phyloP scores from a whole-genome alignment of 2,329 filamentous ascomycete species.

The Cladophialophora bantiana region DNA sequence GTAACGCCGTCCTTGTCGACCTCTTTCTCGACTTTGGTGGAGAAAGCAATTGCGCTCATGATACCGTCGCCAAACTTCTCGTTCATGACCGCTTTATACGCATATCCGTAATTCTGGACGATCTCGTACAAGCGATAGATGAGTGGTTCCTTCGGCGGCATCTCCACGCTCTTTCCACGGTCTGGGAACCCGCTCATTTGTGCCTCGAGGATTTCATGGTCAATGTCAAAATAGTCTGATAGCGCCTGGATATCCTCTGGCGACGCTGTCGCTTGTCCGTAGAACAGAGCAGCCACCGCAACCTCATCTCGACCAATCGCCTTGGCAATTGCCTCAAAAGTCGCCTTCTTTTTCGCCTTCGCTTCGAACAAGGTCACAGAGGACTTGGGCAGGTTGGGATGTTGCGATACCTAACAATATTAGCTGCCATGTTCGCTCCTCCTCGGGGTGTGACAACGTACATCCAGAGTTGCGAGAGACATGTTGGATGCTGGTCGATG shows the following conservation, averaged over 20 bases:
- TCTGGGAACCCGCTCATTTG: constrained; percentile 79
- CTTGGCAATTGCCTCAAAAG: constrained; percentile 78
- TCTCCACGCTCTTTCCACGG: constrained; percentile 77
- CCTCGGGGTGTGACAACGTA: constrained; percentile 32
- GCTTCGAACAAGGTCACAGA: constrained; percentile 78
- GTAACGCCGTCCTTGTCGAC: constrained; percentile 78
- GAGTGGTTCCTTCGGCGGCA: constrained; percentile 83
- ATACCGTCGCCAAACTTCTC: constrained; percentile 96
- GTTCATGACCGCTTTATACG: constrained; percentile 93
- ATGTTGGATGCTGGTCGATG: constrained; percentile 42
- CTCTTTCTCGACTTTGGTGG: constrained; percentile 92
- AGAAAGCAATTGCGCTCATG: constrained; percentile 94
- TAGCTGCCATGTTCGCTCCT: constrained; percentile 22
- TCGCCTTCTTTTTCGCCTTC: constrained; percentile 77
- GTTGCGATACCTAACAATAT: constrained; percentile 65
- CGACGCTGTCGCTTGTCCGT: constrained; percentile 80
- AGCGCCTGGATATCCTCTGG: constrained; percentile 73
- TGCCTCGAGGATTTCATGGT: constrained; percentile 62
- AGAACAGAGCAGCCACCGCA: constrained; percentile 86
- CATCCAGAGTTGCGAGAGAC: constrained; percentile 55
- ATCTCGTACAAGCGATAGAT: constrained; percentile 94
- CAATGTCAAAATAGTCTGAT: constrained; percentile 68
- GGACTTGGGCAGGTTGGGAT: constrained; percentile 72
- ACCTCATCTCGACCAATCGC: constrained; percentile 81
- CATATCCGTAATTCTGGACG: constrained; percentile 95